Percentiles rank a stretch among this genome's conserved stretches.
Conservation (phyloP, 2,329 filamentous ascomycete species). For the Clonostachys chloroleuca region DNA sequence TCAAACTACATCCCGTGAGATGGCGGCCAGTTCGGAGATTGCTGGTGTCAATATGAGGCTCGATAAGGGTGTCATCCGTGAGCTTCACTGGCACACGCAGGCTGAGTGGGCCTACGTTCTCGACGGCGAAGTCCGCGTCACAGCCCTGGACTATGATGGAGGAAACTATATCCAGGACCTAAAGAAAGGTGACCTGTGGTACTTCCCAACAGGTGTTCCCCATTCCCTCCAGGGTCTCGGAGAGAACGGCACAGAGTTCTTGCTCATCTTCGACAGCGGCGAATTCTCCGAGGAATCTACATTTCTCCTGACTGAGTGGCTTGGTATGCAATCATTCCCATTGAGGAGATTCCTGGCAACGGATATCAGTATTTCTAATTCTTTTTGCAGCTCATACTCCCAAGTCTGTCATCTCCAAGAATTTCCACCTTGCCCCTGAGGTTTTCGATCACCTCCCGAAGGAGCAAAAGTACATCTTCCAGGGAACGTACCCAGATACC, state of each 20-base stretch:
- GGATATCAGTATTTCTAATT: no score
- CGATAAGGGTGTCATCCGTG: slow-evolving; percentile 67
- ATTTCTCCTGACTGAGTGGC: slow-evolving; percentile 70
- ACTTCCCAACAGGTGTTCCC: slow-evolving; percentile 73
- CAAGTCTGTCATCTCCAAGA: slow-evolving; percentile 67
- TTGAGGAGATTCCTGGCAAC: slow-evolving; percentile 7
- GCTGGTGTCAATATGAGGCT: slow-evolving; percentile 78
- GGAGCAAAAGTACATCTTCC: slow-evolving; percentile 73
- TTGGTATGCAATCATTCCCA: slow-evolving; percentile 36
- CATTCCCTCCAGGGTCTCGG: slow-evolving; percentile 72
- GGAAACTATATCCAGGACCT: slow-evolving; percentile 75
- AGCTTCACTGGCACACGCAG: slow-evolving; percentile 79
- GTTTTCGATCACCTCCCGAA: slow-evolving; percentile 65
- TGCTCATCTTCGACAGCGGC: slow-evolving; percentile 44
- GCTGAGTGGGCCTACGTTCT: slow-evolving; percentile 76
- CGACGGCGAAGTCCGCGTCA: slow-evolving; percentile 65
- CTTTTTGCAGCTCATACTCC: slow-evolving; percentile 56
- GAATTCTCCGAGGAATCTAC: slow-evolving; percentile 59
- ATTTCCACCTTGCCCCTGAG: slow-evolving; percentile 69
- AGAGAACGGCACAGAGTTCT: slow-evolving; percentile 51
- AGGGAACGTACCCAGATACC: slow-evolving; percentile 58
- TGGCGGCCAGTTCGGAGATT: slow-evolving; percentile 63
- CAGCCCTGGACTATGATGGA: slow-evolving; percentile 69
- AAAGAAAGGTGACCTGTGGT: slow-evolving; percentile 74
- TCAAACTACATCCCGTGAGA: slow-evolving; percentile 64